These are phyloP conservation scores for Haematococcus sp. DNA, from an alignment of 139 green algal species.

Conservation along the genomic window DNA sequence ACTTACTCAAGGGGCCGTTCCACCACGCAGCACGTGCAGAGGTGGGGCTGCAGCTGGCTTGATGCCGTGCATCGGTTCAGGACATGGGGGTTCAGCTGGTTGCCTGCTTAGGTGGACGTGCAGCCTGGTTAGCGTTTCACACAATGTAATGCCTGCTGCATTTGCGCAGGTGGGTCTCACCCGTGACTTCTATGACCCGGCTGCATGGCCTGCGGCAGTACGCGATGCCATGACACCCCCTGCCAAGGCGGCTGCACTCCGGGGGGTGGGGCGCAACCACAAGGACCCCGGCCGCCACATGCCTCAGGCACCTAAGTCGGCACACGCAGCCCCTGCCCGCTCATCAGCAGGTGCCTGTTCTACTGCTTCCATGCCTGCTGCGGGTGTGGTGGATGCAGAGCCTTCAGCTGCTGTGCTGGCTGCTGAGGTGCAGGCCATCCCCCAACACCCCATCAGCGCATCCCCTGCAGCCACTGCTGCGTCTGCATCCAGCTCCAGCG, in stretches of 20 bases:
- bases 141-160: background rate
- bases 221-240: background rate
- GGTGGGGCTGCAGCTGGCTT: conserved; percentile 17
- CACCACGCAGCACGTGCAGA: conserved; percentile 42
- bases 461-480: too few species aligned
- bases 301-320: background rate
- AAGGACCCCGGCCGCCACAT: background rate
- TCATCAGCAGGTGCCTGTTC: too few species aligned
- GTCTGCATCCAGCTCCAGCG: too few species aligned
- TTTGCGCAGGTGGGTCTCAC: background rate
- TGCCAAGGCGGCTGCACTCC: background rate
- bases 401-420: too few species aligned
- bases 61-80: too few species aligned
- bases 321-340: background rate
- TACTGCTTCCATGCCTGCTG: too few species aligned
- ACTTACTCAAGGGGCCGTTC: conserved; percentile 52
- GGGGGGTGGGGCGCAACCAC: too few species aligned
- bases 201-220: conserved; percentile 5
- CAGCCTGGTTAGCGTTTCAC: too few species aligned
- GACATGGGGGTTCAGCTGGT: too few species aligned
- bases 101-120: too few species aligned
- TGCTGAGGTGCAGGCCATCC: too few species aligned
- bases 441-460: too few species aligned
- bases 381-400: background rate
- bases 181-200: conserved; percentile 1